phyloP scores from a whole-genome alignment of 1,139 yeast species.

The Debaryomyces coudertii region DNA sequence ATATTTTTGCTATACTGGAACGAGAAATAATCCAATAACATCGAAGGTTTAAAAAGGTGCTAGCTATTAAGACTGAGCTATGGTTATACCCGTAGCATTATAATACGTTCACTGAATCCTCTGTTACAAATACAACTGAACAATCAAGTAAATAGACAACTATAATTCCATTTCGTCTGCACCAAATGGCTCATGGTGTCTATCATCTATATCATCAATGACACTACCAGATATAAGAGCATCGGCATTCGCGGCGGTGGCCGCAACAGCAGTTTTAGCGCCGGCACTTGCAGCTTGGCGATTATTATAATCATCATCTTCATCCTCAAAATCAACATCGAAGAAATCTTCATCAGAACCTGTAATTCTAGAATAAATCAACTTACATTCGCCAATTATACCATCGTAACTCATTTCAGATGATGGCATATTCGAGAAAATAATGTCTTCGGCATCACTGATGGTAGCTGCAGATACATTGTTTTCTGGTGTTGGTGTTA shows the following conservation, averaged over 20 bases:
- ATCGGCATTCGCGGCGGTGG: constrained; percentile 14
- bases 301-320: constrained; percentile 48
- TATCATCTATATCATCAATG: constrained; percentile 47
- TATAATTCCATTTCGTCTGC: constrained; percentile 72
- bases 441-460: constrained; percentile 46
- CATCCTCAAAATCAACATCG: constrained; percentile 95
- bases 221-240: constrained; percentile 33
- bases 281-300: constrained; percentile 14
- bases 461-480: constrained; percentile 37
- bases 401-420: constrained; percentile 92
- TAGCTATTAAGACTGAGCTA: no score
- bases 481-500: constrained; percentile 34
- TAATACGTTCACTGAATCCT: background rate
- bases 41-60: background rate
- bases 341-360: constrained; percentile 96
- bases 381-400: constrained; percentile 76
- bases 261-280: constrained; percentile 11
- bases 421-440: constrained; percentile 76
- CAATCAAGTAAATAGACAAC: constrained; percentile 1
- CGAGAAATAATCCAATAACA: background rate
- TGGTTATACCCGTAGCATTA: no score
- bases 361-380: constrained; percentile 72
- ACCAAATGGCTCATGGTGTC: constrained; percentile 60
- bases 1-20: background rate
- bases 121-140: background rate